Percentiles rank a stretch among this genome's conserved stretches.
These are phyloP conservation scores for Phytophthora pistaciae DNA, from an alignment of 352 stramenopile species.

Conservation along the genomic window DNA sequence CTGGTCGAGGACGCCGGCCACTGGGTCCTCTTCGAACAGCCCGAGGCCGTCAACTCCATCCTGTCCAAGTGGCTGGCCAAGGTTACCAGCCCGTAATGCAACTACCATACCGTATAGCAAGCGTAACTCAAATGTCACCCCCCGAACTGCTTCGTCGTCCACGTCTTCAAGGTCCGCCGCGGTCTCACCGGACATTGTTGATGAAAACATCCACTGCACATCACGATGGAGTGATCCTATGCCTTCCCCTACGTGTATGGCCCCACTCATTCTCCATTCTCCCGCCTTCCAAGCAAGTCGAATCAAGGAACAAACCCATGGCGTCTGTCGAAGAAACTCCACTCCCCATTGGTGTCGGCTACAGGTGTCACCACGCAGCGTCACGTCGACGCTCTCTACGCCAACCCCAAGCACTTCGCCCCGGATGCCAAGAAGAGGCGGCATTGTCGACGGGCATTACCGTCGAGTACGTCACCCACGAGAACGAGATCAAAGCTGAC, in stretches of 20 bases:
- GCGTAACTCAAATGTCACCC: not conserved
- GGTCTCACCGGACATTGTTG: conserved; percentile 7
- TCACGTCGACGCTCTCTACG: conserved; percentile 53
- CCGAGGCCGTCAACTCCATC: conserved; percentile 48
- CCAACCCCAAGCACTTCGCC: conserved; percentile 31
- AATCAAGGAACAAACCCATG: not conserved
- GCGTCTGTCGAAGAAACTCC: not conserved
- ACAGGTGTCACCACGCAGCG: conserved; percentile 41
- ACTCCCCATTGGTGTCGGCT: conserved; percentile 29
- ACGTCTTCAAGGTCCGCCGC: not conserved
- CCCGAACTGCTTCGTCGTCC: not conserved
- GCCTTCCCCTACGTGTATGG: not conserved
- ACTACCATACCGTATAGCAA: not conserved
- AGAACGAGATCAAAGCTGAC: conserved; percentile 15
- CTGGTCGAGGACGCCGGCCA: conserved; percentile 50
- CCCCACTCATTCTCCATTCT: conserved; percentile 4
- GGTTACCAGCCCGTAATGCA: conserved; percentile 23
- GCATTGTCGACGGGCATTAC: conserved; percentile 50
- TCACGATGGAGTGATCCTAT: conserved; percentile 4
- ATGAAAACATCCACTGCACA: conserved; percentile 23
- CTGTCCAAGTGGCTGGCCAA: conserved; percentile 48
- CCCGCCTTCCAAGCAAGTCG: not conserved
- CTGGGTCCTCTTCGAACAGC: conserved; percentile 51
- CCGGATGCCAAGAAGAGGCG: conserved; percentile 19
- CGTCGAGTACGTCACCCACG: conserved; percentile 58